Percentiles rank a stretch among this genome's conserved stretches.
Conservation (phyloP, 495 filamentous ascomycete genomes). For the Penicillium bovifimosum region DNA sequence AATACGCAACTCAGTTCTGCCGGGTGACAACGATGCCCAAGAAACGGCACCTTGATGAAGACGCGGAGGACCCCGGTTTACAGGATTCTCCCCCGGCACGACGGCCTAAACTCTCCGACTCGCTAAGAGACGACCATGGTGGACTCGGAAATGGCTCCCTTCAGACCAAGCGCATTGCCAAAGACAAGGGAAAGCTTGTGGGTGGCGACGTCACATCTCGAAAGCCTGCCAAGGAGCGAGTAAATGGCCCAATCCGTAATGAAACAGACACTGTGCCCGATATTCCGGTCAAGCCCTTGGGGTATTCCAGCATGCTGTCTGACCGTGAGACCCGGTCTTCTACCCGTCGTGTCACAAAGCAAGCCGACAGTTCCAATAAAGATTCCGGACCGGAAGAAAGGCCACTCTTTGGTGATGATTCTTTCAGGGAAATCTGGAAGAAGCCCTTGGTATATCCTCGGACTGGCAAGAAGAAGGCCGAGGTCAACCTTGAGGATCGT, state of each 20-base stretch:
- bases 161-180: neutral
- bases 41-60: conserved; percentile 1
- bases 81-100: neutral
- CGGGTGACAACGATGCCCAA: conserved; percentile 9
- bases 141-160: neutral
- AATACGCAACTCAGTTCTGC: conserved; percentile 7
- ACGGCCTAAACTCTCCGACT: neutral
- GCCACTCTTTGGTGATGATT: conserved; percentile 7
- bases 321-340: conserved; percentile 31
- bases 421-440: conserved; percentile 27
- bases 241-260: neutral
- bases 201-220: neutral
- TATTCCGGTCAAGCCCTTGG: conserved; percentile 29
- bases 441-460: conserved; percentile 66
- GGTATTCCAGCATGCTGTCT: neutral
- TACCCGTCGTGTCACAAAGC: conserved; percentile 15
- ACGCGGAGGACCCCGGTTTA: neutral
- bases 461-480: conserved; percentile 62
- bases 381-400: conserved; percentile 6
- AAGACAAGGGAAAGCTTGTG: neutral
- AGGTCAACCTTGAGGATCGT: conserved; percentile 75
- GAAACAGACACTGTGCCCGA: conserved; percentile 12
- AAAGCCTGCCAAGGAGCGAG: neutral
- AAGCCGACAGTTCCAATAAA: neutral
- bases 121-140: neutral